Base-by-base conservation (phyloP, 176 grass and related monocot species). In the Areca catechu region DNA sequence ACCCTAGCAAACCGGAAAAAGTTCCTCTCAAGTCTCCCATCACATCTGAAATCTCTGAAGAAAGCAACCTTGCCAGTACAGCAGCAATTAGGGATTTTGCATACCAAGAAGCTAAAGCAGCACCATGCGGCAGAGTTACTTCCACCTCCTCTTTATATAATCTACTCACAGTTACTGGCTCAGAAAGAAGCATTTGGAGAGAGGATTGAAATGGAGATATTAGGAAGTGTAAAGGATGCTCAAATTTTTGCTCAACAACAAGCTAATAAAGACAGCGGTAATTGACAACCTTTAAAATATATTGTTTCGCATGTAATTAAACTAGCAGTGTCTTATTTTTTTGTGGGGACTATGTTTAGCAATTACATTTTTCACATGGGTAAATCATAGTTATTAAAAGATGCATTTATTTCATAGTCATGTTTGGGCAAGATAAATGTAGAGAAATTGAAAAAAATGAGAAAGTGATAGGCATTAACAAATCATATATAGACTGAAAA, bases 121-220 rank as follows among this genome's bases (percentile, higher is more conserved):
- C 81, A 88, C 61, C 72, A 85, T 68, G 76, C 86, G 54, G 87
- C 93, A 54, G 93, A 92, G 58, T 73, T 88, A 58, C 82, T 97
- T 74, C 93, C 93, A 1, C 49, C 81, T 18, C 80, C 93, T 54
- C 81, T 97, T 54, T 97, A 91, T 62, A 92, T 92, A 72, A 49
- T 70, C 15, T 97, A 88, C 52, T 91, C 87, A 15, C 93, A 97
- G 51, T 66, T 97, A 24, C 71, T 91, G 70, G 83, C 87, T 57
- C 93, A 97, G 55, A 97, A 92, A 85, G 93, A 97, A 80, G 87
- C 93, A 68, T 97, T 97, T 67, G 78, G 84, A 50, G 93, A 97
- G 69, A 88, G 83, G 58, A 88, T 97, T 73, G 93, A 97, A 77
- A 71, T 97, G 37, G 93, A 97, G 54, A 85, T 97, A 53, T 57